These are phyloP conservation scores for Trichoderma gracile DNA, from an alignment of 2,329 filamentous ascomycete genomes.

Conservation along the genomic window DNA sequence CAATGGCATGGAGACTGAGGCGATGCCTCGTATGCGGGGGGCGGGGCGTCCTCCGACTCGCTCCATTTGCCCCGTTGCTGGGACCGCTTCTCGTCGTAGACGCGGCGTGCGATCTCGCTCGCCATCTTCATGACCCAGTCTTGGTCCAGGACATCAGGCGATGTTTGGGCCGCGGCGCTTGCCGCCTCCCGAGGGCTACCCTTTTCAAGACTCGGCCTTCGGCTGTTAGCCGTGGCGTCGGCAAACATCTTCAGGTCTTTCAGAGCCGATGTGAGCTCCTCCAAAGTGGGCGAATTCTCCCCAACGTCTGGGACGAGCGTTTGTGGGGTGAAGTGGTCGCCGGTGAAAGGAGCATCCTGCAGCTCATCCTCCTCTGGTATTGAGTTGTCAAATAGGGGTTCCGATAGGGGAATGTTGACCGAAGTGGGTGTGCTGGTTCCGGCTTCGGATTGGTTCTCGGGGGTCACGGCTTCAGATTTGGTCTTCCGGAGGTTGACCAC, in stretches of 20 bases:
- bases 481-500: conserved; percentile 77
- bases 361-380: conserved; percentile 62
- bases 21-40: conserved; percentile 62
- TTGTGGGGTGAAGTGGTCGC: conserved; percentile 35
- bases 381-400: conserved; percentile 57
- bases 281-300: conserved; percentile 29
- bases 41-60: conserved; percentile 58
- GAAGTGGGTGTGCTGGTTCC: conserved; percentile 54
- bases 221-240: conserved; percentile 21
- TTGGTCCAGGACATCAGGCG: conserved; percentile 69
- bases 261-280: conserved; percentile 32
- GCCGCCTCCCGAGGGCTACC: conserved; percentile 33
- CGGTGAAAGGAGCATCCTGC: conserved; percentile 40
- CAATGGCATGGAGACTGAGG: conserved; percentile 38
- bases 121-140: conserved; percentile 94
- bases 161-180: conserved; percentile 4
- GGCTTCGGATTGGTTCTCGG: conserved; percentile 49
- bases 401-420: conserved; percentile 60
- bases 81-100: conserved; percentile 79
- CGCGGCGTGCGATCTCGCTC: conserved; percentile 81
- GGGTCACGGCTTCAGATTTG: conserved; percentile 55
- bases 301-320: conserved; percentile 32
- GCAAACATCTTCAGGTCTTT: conserved; percentile 29
- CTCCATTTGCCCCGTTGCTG: conserved; percentile 41
- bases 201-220: conserved; percentile 21